Evolutionary conservation across 108 stramenopile species (phyloP).

Genomic region (Conticribra guillardii): DNA sequence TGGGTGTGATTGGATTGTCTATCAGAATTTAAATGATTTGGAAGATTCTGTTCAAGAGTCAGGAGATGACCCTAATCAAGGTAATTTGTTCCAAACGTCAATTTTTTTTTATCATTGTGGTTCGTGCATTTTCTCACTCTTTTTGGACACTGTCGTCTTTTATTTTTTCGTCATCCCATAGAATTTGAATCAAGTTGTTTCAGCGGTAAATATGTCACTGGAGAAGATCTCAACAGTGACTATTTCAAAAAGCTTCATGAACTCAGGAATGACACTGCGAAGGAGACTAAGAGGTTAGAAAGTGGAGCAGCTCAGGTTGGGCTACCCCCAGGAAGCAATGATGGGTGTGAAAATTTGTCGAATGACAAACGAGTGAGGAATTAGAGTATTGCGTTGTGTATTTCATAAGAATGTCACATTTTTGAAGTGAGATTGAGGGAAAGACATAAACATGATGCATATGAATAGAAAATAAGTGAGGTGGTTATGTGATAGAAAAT

Average conservation of each 20-base stretch:
- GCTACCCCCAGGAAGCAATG: conserved; percentile 62
- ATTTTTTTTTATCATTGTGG: background rate
- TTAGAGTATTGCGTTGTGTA: background rate
- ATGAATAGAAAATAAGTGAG: too few species aligned
- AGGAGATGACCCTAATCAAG: conserved; percentile 34
- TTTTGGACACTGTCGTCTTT: background rate
- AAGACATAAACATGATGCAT: too few species aligned
- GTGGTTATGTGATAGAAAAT: too few species aligned
- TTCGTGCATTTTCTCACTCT: too few species aligned
- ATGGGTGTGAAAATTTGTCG: conserved; percentile 77
- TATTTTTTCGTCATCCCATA: conserved; percentile 16
- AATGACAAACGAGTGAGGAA: conserved; percentile 62
- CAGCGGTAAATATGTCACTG: conserved; percentile 94
- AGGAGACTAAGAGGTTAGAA: conserved; percentile 50
- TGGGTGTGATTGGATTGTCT: conserved; percentile 94
- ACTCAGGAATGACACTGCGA: conserved; percentile 79
- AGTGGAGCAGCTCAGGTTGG: conserved; percentile 6
- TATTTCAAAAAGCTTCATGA: conserved; percentile 84
- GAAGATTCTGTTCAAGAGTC: conserved; percentile 69
- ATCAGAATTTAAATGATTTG: conserved; percentile 52
- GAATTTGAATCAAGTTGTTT: conserved; percentile 96
- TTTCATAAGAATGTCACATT: too few species aligned
- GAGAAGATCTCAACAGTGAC: conserved; percentile 72
- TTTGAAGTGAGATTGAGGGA: too few species aligned
- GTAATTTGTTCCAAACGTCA: conserved; percentile 17